A percentile compares a stretch with the other conserved stretches of the same genome.
Conservation (phyloP, 345 rosid genomes). For the Leavenworthia alabamica region DNA sequence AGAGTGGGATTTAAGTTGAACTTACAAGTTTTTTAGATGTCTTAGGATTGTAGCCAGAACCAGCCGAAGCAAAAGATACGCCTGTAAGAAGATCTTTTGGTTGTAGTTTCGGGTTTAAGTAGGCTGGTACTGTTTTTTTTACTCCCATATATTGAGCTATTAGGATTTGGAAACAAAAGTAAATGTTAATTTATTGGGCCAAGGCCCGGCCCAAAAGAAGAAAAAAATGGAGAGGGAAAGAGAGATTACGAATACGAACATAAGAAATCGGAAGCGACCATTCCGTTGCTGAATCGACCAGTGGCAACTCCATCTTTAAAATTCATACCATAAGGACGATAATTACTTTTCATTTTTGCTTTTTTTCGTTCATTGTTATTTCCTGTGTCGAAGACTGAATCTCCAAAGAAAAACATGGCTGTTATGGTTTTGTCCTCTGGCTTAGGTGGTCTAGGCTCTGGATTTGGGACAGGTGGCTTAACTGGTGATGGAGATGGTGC, state of each 20-base stretch:
- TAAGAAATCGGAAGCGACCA: conserved; percentile 40
- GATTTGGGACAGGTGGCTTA: conserved; percentile 13
- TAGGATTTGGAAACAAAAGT: background rate
- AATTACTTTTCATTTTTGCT: conserved; percentile 39
- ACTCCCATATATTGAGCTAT: conserved; percentile 56
- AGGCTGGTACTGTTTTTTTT: conserved; percentile 46
- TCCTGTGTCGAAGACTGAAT: conserved; percentile 50
- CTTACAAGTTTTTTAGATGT: conserved; percentile 43
- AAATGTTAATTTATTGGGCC: background rate
- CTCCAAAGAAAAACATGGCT: conserved; percentile 44
- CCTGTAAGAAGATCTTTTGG: conserved; percentile 52
- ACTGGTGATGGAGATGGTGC: conserved; percentile 10
- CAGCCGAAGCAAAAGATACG: conserved; percentile 65
- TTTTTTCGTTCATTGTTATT: conserved; percentile 38
- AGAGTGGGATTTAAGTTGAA: background rate
- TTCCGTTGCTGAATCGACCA: conserved; percentile 55
- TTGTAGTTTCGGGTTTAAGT: conserved; percentile 40
- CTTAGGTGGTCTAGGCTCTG: conserved; percentile 22
- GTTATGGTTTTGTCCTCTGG: conserved; percentile 25
- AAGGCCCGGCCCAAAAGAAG: background rate
- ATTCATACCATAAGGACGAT: conserved; percentile 49
- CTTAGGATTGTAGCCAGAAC: conserved; percentile 49
- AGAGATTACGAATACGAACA: conserved; percentile 14
- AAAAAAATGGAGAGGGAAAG: background rate
- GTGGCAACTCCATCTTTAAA: conserved; percentile 39